Percentiles rank a stretch among this genome's conserved stretches.
phyloP scores from a whole-genome alignment of 495 filamentous ascomycete genomes.

The Melanomma pulvis-pyrius region DNA sequence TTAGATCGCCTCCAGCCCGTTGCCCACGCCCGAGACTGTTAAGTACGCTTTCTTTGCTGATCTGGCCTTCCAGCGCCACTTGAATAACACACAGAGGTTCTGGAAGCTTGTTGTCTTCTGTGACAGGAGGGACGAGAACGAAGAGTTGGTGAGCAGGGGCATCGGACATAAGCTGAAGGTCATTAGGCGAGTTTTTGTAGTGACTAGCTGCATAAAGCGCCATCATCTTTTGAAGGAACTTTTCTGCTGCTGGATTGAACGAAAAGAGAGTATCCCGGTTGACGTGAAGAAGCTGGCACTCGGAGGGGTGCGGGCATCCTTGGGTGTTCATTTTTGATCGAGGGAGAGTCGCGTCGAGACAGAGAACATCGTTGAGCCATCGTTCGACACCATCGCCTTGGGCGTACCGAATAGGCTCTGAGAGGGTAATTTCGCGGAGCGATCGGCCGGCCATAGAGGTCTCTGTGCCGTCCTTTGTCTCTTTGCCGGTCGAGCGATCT shows the following conservation, averaged over 20 bases:
- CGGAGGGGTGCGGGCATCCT: constrained; percentile 84
- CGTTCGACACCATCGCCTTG: constrained; percentile 89
- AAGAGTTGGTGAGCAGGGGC: constrained; percentile 96
- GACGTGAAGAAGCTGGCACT: constrained; percentile 88
- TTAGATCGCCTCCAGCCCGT: constrained; percentile 89
- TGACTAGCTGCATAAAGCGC: constrained; percentile 96
- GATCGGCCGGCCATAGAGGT: constrained; percentile 68
- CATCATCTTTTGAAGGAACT: constrained; percentile 97
- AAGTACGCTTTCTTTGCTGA: constrained; percentile 88
- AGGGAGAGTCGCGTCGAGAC: constrained; percentile 86
- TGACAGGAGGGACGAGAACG: constrained; percentile 86
- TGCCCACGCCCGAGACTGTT: constrained; percentile 87
- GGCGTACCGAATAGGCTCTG: constrained; percentile 92
- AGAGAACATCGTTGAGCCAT: constrained; percentile 94
- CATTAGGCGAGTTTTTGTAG: constrained; percentile 98
- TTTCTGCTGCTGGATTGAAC: constrained; percentile 95
- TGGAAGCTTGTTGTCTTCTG: constrained; percentile 76
- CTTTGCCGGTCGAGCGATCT: constrained; percentile 71
- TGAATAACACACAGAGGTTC: constrained; percentile 96
- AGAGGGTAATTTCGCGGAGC: constrained; percentile 88
- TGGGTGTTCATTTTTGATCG: constrained; percentile 71
- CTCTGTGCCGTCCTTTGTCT: constrained; percentile 63
- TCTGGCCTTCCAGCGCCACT: constrained; percentile 90
- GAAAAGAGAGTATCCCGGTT: constrained; percentile 98
- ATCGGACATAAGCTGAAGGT: constrained; percentile 96